Base-by-base conservation (phyloP, 495 filamentous ascomycete species). In the Hypomontagnella monticulosa region DNA sequence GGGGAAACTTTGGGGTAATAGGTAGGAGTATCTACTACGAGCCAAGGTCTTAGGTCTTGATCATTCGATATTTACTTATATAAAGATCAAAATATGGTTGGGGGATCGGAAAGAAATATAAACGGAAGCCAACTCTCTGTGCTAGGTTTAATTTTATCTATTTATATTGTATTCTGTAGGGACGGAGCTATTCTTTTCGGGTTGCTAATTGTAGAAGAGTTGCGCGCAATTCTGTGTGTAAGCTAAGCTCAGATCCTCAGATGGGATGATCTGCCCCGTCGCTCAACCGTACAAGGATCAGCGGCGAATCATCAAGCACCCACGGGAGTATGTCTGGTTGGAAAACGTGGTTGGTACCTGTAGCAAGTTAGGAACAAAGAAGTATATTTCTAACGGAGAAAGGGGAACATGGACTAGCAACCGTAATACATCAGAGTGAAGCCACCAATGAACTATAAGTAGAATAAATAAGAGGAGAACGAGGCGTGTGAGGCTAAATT, bases 121-220 rank as follows among this genome's bases (percentile, higher is more conserved):
- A 27, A 27, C 2, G 23, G 6, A 27, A 27, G 3, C 23, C 6
- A 6, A 27, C 23, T 27, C 23, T 6, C 6, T 6, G 23, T 27
- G 23, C 6, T 27, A 27, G 23, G 23, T 3, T 2, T 6, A 6
- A 6, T 3, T 27, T 27, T 27, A 6, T 27, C 6, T 27, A 2
- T 27, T 27, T 27, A 2, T 27, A 27, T 10, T 30, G 27, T 27
- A 2, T 27, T 3, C 9, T 30, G 27, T 8, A 38, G 18, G 2
- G 34, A 40, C 30, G 7, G 4, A 38, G 4, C 4, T 36, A 47
- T 52, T 43, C 38, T 53, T 23, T 38, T 34, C 61, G 47, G 61
- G 19, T 57, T 64, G 33, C 61, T 33, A 33, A 4, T 47, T 58
- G 3, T 12, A 47, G 61, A 40, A 52, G 34, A 33, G 47, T 12